A percentile compares a stretch with the other conserved stretches of the same genome.
Evolutionary conservation across 2,329 filamentous ascomycete genomes (phyloP).

Genomic region (Calonectria hongkongensis): DNA sequence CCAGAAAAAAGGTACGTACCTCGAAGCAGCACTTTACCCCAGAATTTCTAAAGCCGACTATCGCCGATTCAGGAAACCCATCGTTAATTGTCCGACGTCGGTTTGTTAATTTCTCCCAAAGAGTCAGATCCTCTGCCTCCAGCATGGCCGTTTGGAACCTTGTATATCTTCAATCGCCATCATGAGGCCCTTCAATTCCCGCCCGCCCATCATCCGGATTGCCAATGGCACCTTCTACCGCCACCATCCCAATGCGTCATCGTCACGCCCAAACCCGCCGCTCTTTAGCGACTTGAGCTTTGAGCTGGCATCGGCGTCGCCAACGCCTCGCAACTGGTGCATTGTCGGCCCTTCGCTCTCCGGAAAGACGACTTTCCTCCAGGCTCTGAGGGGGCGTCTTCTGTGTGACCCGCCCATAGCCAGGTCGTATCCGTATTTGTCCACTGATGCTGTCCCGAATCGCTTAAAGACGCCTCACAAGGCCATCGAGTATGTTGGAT

Average conservation of each 20-base stretch:
- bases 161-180: conserved; percentile 48
- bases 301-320: conserved; percentile 75
- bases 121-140: conserved; percentile 10
- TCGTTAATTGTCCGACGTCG: conserved; percentile 47
- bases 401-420: conserved; percentile 85
- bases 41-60: conserved; percentile 40
- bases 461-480: conserved; percentile 75
- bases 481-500: conserved; percentile 93
- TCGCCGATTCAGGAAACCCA: conserved; percentile 31
- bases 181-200: conserved; percentile 62
- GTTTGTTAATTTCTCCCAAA: conserved; percentile 14
- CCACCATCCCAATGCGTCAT: conserved; percentile 76
- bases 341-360: conserved; percentile 86
- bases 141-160: conserved; percentile 38
- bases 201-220: conserved; percentile 81
- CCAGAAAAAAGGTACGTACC: conserved; percentile 46
- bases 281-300: conserved; percentile 85
- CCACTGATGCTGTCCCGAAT: conserved; percentile 74
- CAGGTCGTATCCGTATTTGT: conserved; percentile 86
- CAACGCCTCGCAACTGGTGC: conserved; percentile 82
- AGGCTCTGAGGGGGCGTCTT: conserved; percentile 84
- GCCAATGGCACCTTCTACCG: conserved; percentile 89
- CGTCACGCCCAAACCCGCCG: conserved; percentile 77
- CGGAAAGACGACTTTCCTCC: conserved; percentile 88
- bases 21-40: conserved; percentile 17